A percentile compares a stretch with the other conserved stretches of the same genome.
These are phyloP conservation scores for Abrus precatorius DNA, from an alignment of 306 rosid genomes.

Conservation along the genomic window DNA sequence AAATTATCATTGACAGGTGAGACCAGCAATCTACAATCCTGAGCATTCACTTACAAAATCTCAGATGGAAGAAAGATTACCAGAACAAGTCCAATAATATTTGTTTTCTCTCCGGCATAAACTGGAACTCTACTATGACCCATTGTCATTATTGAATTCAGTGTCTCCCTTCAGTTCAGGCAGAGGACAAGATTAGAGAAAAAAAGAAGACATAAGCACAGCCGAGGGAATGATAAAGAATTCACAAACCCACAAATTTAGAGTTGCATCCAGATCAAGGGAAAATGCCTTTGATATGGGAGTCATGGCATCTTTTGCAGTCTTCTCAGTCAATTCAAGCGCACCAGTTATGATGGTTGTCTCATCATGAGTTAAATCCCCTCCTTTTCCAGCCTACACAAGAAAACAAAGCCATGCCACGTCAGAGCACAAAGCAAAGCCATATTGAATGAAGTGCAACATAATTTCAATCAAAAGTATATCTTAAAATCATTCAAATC, in stretches of 20 bases:
- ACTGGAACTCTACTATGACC: constrained; percentile 99
- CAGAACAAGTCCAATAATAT: constrained; percentile 95
- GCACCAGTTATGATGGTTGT: constrained; percentile 98
- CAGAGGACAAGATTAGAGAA: constrained; percentile 48
- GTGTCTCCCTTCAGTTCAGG: constrained; percentile 70
- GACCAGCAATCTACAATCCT: constrained; percentile 31
- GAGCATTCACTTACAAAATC: constrained; percentile 28
- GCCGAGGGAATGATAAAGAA: constrained; percentile 47
- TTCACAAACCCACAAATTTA: constrained; percentile 84
- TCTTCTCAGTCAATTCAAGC: constrained; percentile 94
- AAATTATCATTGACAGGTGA: not conserved
- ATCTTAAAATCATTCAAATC: constrained; percentile 31
- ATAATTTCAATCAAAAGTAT: constrained; percentile 4
- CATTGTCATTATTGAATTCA: constrained; percentile 86
- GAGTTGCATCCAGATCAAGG: constrained; percentile 92
- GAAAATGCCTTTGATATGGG: constrained; percentile 93
- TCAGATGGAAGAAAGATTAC: constrained; percentile 57
- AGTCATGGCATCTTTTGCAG: constrained; percentile 99
- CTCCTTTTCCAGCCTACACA: constrained; percentile 97
- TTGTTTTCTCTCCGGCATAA: constrained; percentile 72
- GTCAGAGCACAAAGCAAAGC: constrained; percentile 41
- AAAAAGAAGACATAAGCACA: constrained; percentile 39
- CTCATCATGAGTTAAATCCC: constrained; percentile 97
- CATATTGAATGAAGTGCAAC: constrained; percentile 13
- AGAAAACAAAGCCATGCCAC: constrained; percentile 44